Conservation (phyloP, 805 yeast genomes). For the Cyberlindnera bimundalis region DNA sequence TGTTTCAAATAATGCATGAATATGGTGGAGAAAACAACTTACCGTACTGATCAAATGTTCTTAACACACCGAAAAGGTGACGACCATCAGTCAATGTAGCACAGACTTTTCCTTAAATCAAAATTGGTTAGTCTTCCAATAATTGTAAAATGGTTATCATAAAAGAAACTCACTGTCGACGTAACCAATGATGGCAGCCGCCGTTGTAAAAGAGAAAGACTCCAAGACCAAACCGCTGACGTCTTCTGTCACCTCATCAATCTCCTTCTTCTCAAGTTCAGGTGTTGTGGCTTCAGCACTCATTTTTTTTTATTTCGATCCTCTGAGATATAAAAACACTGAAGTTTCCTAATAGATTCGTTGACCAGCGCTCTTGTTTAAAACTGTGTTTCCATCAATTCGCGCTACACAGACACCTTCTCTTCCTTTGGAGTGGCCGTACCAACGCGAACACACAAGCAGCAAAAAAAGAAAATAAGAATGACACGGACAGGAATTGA, state of each 20-base stretch:
- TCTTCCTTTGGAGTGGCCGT: constrained; percentile 1
- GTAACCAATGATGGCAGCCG: constrained; percentile 86
- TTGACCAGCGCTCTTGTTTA: not conserved
- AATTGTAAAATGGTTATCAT: too few species aligned
- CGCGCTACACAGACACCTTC: not conserved
- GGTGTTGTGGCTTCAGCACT: constrained; percentile 15
- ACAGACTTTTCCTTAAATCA: constrained; percentile 52
- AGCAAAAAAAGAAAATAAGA: constrained; percentile 32
- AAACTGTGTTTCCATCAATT: not conserved
- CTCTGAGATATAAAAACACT: too few species aligned
- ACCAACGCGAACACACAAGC: not conserved
- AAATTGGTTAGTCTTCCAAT: not conserved
- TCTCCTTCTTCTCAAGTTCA: constrained; percentile 17
- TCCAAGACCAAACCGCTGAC: constrained; percentile 64
- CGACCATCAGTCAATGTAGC: constrained; percentile 89
- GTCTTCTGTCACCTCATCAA: constrained; percentile 33
- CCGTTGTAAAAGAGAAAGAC: constrained; percentile 80
- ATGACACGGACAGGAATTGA: constrained; percentile 83
- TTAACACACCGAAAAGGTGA: constrained; percentile 78
- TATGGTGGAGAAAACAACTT: constrained; percentile 10
- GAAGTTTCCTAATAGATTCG: too few species aligned
- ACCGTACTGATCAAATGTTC: constrained; percentile 93
- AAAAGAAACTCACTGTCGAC: constrained; percentile 69
- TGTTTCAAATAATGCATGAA: not conserved
- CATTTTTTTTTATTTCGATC: constrained; percentile 8